Evolutionary conservation across 1,139 yeast genomes (phyloP).

Genomic region (Groenewaldozyma sp.): DNA sequence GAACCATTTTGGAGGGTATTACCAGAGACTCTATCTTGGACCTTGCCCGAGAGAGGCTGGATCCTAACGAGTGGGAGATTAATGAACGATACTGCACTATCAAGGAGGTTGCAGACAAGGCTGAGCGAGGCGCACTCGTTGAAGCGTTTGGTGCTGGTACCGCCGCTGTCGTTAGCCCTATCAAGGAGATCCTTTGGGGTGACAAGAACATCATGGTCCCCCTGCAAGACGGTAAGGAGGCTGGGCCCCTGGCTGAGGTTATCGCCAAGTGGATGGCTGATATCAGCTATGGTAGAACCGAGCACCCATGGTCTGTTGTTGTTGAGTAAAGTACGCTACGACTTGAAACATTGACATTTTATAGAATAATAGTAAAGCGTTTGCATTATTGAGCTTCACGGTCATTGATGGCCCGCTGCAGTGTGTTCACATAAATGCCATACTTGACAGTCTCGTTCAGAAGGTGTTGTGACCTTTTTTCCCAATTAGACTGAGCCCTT

Average conservation of each 20-base stretch:
- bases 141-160: slow-evolving; percentile 99
- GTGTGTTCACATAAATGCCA: slow-evolving; percentile 22
- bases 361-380: not conserved
- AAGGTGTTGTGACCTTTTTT: slow-evolving; percentile 24
- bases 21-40: slow-evolving; percentile 83
- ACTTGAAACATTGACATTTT: too few relatives aligned
- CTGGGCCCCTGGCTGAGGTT: slow-evolving; percentile 68
- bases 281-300: slow-evolving; percentile 79
- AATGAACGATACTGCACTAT: slow-evolving; percentile 79
- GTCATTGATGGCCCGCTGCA: slow-evolving; percentile 22
- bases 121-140: slow-evolving; percentile 69
- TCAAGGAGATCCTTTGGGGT: slow-evolving; percentile 73
- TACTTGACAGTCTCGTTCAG: slow-evolving; percentile 28
- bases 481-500: slow-evolving; percentile 30
- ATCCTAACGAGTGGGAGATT: slow-evolving; percentile 65
- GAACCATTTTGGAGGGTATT: slow-evolving; percentile 94
- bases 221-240: slow-evolving; percentile 62
- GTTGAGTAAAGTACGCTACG: slow-evolving; percentile 1
- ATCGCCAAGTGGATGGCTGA: slow-evolving; percentile 78
- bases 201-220: slow-evolving; percentile 70
- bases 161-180: slow-evolving; percentile 94
- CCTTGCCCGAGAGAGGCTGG: slow-evolving; percentile 65
- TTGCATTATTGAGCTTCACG: not conserved
- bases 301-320: slow-evolving; percentile 37
- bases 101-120: slow-evolving; percentile 65